Base-by-base conservation (phyloP, 2,329 filamentous ascomycete species). In the Fusarium mundagurra region DNA sequence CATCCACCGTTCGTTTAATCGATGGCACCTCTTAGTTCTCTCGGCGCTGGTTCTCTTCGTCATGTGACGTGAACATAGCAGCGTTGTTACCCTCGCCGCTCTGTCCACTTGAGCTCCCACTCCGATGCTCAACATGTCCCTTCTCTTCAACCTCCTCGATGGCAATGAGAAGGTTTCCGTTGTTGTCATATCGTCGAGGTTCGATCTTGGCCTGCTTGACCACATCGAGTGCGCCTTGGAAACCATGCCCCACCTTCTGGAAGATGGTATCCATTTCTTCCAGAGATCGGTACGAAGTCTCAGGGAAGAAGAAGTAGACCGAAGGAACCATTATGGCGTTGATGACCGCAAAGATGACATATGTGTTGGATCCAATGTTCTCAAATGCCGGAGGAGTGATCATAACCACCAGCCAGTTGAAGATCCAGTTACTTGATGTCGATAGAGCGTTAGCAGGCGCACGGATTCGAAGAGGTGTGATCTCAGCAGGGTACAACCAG, bases 211-310 rank as follows among this genome's bases (percentile, higher is more conserved):
- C 84, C 45, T 82, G 79, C 24, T 82, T 77, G 34, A 85, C 81
- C 10, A 85, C 80, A 22, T 76, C 72, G 18, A 85, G 79, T 24
- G 80, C 81, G 33, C 80, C 83, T 29, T 71, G 70, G 61, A 80
- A 77, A 7, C 88, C 88, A 29, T 70, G 67, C 3, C 83, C 82
- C 3, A 88, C 87, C 77, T 90, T 89, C 72, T 87, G 86, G 82
- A 91, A 92, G 76, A 92, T 91, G 74, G 81, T 83, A 75, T 92
- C 90, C 88, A 92, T 92, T 78, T 92, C 90, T 80, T 92, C 90
- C 27, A 92, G 86, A 4, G 87, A 89, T 45, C 90, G 86, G 77
- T 89, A 89, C 3, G 88, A 88, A 16, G 91, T 92, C 81, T 92
- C 91, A 1, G 90, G 90, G 81, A 89, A 92, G 84, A 90, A 90